Evolutionary conservation across 768 basidiomycete species (phyloP), one percentile per base, ranked within the genome.

Genomic region (Mycena kentingensis): DNA sequence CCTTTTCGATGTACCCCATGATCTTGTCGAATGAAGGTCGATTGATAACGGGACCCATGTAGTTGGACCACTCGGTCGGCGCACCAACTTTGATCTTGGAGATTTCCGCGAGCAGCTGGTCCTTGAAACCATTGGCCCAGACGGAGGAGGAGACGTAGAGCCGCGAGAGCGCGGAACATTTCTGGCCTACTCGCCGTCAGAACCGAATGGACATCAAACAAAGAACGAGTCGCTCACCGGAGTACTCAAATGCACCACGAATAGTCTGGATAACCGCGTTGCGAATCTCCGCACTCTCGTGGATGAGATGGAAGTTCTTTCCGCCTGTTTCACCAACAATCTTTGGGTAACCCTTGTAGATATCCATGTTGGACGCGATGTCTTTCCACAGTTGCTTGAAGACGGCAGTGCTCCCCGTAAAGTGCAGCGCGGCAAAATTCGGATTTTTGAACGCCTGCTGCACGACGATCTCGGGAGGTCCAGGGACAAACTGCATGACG

Each of bases 321-420:
- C 97, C 96, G 25, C 93, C 93, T 7, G 96, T 98, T 79, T 98
- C 96, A 24, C 97, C 97, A 6, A 99, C 95, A 58, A 99, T 89
- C 65, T 96, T 81, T 1, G 97, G 97, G 73, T 97, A 98, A 12
- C 83, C 77, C 62, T 75, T 82, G 78, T 98, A 98, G 42, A 76
- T 81, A 66, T 98, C 92, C 41, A 98, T 62, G 73, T 98, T 97
- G 61, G 72, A 65, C 3, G 88, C 90, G 63, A 98, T 96, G 66
- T 96, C 87, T 73, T 93, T 95, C 97, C 97, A 99, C 27, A 98
- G 81, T 66, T 87, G 84, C 74, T 88, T 90, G 84, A 99, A 98
- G 41, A 99, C 84, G 61, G 82, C 81, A 3, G 97, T 98, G 65
- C 90, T 93, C 21, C 97, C 97, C 0, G 97, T 99, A 74, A 98